These are phyloP conservation scores for Zygotorulaspora florentina DNA, from an alignment of 805 yeast species.

Conservation along the genomic window DNA sequence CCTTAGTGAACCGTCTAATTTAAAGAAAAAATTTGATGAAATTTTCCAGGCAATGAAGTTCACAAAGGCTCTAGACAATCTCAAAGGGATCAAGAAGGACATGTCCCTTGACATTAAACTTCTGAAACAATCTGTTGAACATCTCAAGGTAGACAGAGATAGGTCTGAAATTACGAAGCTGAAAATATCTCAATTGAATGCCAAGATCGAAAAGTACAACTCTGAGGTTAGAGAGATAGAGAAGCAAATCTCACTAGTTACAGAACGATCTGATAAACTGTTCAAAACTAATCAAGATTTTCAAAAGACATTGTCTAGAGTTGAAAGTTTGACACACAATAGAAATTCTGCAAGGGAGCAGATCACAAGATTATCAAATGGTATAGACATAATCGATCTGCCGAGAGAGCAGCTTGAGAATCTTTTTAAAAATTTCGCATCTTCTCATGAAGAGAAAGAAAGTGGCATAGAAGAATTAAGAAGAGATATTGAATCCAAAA, in stretches of 20 bases:
- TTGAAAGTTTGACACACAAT: constrained; percentile 53
- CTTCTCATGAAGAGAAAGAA: constrained; percentile 29
- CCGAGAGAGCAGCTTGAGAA: constrained; percentile 39
- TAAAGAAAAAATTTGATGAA: constrained; percentile 93
- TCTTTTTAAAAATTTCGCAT: constrained; percentile 42
- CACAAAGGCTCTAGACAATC: constrained; percentile 79
- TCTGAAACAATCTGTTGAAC: constrained; percentile 73
- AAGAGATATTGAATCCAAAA: constrained; percentile 20
- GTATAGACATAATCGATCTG: constrained; percentile 26
- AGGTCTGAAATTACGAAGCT: constrained; percentile 59
- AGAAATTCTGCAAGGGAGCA: constrained; percentile 46
- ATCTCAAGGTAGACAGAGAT: constrained; percentile 65
- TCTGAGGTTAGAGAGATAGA: constrained; percentile 49
- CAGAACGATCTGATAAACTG: constrained; percentile 55
- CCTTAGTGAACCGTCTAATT: constrained; percentile 77
- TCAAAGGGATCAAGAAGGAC: constrained; percentile 73
- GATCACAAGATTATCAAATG: constrained; percentile 41
- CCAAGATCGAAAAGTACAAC: constrained; percentile 43
- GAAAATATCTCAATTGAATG: constrained; percentile 42
- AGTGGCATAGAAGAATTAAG: constrained; percentile 28
- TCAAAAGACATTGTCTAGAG: constrained; percentile 61
- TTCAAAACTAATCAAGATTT: constrained; percentile 79
- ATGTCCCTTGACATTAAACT: constrained; percentile 70
- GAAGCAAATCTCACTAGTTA: constrained; percentile 46
- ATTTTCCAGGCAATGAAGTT: constrained; percentile 93